Evolutionary conservation across 306 rosid species (phyloP).

Genomic region (Lathyrus aphaca): DNA sequence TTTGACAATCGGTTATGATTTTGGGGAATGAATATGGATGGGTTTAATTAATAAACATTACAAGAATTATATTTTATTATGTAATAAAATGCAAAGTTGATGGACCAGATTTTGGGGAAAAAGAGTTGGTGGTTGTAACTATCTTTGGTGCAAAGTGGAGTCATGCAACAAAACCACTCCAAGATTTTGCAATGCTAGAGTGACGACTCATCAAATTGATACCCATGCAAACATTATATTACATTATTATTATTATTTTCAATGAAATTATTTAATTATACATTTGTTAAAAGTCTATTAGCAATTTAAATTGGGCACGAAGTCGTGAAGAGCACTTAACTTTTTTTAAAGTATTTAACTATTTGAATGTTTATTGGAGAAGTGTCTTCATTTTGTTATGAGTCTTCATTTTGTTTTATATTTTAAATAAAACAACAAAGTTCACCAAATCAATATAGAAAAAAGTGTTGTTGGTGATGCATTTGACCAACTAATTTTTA

Average conservation of each 20-base stretch:
- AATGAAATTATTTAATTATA: background rate
- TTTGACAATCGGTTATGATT: constrained; percentile 4
- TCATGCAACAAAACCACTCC: constrained; percentile 60
- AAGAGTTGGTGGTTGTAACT: constrained; percentile 62
- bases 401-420: constrained; percentile 3
- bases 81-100: constrained; percentile 52
- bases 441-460: constrained; percentile 32
- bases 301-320: background rate
- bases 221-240: constrained; percentile 22
- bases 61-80: constrained; percentile 13
- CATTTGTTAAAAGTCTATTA: background rate
- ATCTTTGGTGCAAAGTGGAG: constrained; percentile 47
- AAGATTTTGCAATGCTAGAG: constrained; percentile 28
- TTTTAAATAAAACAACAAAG: constrained; percentile 4
- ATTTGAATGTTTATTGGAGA: background rate
- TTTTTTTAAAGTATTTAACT: background rate
- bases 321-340: constrained; percentile 53
- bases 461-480: constrained; percentile 39
- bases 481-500: constrained; percentile 53
- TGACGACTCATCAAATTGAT: constrained; percentile 52
- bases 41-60: constrained; percentile 14
- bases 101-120: constrained; percentile 50
- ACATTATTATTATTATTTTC: background rate
- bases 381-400: background rate
- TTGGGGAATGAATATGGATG: background rate